Evolutionary conservation across 75 land plant species (phyloP).

Genomic region (Chamaecyparis obtusa): DNA sequence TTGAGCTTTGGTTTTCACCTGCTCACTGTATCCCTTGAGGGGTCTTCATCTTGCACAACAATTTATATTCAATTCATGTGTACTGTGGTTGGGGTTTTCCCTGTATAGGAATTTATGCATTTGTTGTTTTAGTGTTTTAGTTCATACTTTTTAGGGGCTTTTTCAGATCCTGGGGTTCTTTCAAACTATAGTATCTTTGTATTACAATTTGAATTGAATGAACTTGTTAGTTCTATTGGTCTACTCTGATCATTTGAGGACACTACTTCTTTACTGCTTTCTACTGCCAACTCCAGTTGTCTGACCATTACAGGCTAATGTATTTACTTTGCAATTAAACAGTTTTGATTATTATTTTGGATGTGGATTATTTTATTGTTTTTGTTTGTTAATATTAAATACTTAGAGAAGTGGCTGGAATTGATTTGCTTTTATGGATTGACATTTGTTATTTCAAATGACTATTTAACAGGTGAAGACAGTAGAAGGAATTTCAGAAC

Average conservation of each 20-base stretch:
- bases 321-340: not conserved
- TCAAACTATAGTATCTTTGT: not conserved
- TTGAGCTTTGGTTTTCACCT: not conserved
- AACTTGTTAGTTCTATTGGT: not conserved
- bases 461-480: constrained; percentile 69
- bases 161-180: not conserved
- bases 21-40: not conserved
- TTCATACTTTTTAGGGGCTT: not conserved
- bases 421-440: not conserved
- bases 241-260: not conserved
- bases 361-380: not conserved
- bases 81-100: not conserved
- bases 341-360: not conserved
- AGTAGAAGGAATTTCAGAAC: constrained; percentile 76
- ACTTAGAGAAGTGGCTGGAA: not conserved
- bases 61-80: not conserved
- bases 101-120: not conserved
- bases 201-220: not conserved
- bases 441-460: not conserved
- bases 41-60: not conserved
- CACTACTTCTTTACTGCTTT: not conserved
- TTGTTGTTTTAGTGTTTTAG: not conserved
- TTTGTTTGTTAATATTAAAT: not conserved
- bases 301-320: not conserved
- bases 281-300: not conserved